A percentile compares a stretch with the other conserved stretches of the same genome.
Conservation (phyloP, 2,329 filamentous ascomycete species). For the Cladosporium sp. region DNA sequence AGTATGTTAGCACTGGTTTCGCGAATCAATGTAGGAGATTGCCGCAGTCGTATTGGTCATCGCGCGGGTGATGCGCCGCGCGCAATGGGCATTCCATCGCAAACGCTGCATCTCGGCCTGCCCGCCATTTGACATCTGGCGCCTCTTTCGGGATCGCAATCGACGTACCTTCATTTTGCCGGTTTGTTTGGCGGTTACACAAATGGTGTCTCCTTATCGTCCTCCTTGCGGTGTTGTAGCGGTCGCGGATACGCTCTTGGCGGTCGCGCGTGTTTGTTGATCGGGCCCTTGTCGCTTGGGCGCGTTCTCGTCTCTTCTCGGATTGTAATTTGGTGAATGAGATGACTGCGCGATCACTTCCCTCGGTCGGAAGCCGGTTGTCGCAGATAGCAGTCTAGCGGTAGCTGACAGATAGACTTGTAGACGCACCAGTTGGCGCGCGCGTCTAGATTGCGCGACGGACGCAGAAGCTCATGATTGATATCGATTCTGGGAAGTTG, state of each 20-base stretch:
- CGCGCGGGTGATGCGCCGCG: neutral
- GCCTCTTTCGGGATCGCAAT: constrained; percentile 3
- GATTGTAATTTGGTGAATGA: constrained; percentile 7
- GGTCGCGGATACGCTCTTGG: constrained; percentile 1
- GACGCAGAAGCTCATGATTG: constrained; percentile 20
- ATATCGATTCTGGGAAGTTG: neutral
- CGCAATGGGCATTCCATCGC: neutral
- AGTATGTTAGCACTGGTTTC: constrained; percentile 5
- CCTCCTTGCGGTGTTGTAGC: neutral
- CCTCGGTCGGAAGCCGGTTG: constrained; percentile 40
- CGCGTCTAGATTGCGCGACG: constrained; percentile 38
- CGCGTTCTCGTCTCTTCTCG: neutral
- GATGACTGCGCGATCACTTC: constrained; percentile 30
- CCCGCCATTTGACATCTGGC: constrained; percentile 5
- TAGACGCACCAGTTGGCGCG: constrained; percentile 22
- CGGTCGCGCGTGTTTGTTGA: constrained; percentile 17
- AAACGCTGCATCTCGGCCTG: constrained; percentile 19
- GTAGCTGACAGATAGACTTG: constrained; percentile 20
- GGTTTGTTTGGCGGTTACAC: constrained; percentile 20
- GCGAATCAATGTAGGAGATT: neutral
- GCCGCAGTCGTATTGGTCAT: neutral
- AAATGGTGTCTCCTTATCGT: constrained; percentile 11
- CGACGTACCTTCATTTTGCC: constrained; percentile 36
- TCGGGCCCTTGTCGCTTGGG: neutral
- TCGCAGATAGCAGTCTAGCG: constrained; percentile 27